Conservation (phyloP, 352 stramenopile species). For the Globisporangium spiculum region DNA sequence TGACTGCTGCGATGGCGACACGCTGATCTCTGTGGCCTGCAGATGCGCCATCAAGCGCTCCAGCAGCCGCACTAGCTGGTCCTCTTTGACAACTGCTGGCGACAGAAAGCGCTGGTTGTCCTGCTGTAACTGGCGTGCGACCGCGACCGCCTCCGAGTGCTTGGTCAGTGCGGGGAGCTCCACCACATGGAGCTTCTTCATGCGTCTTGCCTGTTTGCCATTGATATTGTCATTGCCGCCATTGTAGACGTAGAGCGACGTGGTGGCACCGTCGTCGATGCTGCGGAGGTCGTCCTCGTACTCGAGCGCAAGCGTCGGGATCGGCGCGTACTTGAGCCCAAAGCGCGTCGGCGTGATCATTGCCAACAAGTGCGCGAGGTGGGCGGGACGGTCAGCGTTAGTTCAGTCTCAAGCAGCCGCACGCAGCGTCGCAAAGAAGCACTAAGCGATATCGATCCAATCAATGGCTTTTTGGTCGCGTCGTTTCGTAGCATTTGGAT, state of each 20-base stretch:
- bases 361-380: not conserved
- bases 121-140: conserved; percentile 57
- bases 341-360: conserved; percentile 81
- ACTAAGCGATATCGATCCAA: not conserved
- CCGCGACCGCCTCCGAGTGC: conserved; percentile 37
- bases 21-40: conserved; percentile 15
- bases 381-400: too few relatives aligned
- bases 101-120: conserved; percentile 63
- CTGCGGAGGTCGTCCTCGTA: conserved; percentile 63
- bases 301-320: conserved; percentile 78
- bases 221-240: conserved; percentile 11
- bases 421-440: not conserved
- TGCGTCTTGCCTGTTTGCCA: conserved; percentile 4
- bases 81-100: conserved; percentile 58
- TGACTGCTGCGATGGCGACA: not conserved
- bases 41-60: conserved; percentile 61
- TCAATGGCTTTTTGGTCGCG: not conserved
- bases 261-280: conserved; percentile 30
- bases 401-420: not conserved
- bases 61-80: conserved; percentile 60
- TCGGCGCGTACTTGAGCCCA: conserved; percentile 78
- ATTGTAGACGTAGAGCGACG: conserved; percentile 63
- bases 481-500: not conserved
- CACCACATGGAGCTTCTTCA: conserved; percentile 73
- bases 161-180: conserved; percentile 64